These are phyloP conservation scores for Schizophyllum commune DNA, from an alignment of 1,284 basidiomycete species.

Conservation along the genomic window DNA sequence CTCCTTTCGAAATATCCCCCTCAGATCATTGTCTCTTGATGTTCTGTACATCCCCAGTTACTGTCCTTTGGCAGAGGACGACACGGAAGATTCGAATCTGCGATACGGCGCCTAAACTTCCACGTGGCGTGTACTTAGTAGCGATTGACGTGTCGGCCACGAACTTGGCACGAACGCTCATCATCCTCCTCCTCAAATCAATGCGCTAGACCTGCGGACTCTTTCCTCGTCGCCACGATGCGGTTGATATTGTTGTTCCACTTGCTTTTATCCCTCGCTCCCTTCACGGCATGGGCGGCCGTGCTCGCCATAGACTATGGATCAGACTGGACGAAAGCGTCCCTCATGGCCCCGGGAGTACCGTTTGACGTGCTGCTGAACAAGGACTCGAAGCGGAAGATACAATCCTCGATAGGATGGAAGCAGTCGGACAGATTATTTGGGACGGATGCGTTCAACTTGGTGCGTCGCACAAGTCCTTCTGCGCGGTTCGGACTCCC, in stretches of 20 bases:
- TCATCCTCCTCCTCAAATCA: not conserved
- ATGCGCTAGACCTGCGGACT: not conserved
- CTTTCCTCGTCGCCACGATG: not conserved
- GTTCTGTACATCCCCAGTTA: no score
- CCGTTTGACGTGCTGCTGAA: slow-evolving; percentile 96
- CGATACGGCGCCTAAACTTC: no score
- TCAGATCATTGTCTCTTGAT: no score
- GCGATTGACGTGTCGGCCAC: not conserved
- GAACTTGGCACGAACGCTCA: not conserved
- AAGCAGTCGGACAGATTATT: slow-evolving; percentile 85
- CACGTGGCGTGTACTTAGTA: no score
- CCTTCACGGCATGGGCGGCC: slow-evolving; percentile 40
- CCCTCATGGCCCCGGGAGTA: slow-evolving; percentile 91
- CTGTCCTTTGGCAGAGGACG: no score
- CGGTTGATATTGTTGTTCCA: not conserved
- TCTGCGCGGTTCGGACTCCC: slow-evolving; percentile 1
- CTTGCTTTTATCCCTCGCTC: slow-evolving; percentile 25
- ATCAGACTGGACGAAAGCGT: slow-evolving; percentile 92
- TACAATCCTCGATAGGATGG: slow-evolving; percentile 83
- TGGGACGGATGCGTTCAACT: slow-evolving; percentile 79
- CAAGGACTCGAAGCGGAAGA: slow-evolving; percentile 95
- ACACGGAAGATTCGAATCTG: no score
- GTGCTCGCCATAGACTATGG: slow-evolving; percentile 95
- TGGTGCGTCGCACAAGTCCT: slow-evolving; percentile 46
- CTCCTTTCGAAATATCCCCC: no score